Base-by-base conservation (phyloP, 2,329 filamentous ascomycete genomes). In the Colletotrichum sp. region DNA sequence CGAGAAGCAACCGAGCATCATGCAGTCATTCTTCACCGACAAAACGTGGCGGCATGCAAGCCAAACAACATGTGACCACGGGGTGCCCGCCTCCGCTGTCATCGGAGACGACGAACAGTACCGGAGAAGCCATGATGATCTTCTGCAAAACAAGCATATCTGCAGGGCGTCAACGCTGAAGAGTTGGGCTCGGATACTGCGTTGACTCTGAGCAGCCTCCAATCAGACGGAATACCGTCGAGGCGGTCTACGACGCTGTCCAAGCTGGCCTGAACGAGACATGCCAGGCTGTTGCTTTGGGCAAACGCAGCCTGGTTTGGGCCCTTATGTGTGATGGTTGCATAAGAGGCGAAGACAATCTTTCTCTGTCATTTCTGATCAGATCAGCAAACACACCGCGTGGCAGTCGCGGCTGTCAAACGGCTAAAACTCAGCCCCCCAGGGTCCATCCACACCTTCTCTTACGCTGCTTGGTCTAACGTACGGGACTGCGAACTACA, bases 21-120 rank as follows among this genome's bases (percentile, higher is more conserved):
- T 75, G 73, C 73, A 75, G 69, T 64, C 73, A 68, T 72, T 75
- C 39, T 72, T 75, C 61, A 68, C 63, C 73, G 69, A 57, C 32
- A 61, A 6, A 67, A 75, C 63, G 69, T 75, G 73, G 69, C 63
- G 30, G 30, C 64, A 55, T 68, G 32, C 39, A 55, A 34, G 26
- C 69, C 68, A 72, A 64, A 48, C 52, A 43, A 34, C 68, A 57
- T 72, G 30, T 64, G 63, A 64, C 30, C 55, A 48, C 57, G 32
- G 26, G 57, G n/a, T 48, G 63, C 14, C 18, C 34, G 32, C 32
- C 63, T 68, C 24, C 32, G 39, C 21, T 30, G 24, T 57, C 26
- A 36, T 72, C 55, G 28, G 55, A 4, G 32, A 16, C 34, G 1
- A n/a, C 16, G 69, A 63, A 24, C 8, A 34, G 63, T 61, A 34